Percentiles rank a stretch among this genome's conserved stretches.
Evolutionary conservation across 2,329 filamentous ascomycete species (phyloP).

Genomic region (Aspergillus quadricinctus): DNA sequence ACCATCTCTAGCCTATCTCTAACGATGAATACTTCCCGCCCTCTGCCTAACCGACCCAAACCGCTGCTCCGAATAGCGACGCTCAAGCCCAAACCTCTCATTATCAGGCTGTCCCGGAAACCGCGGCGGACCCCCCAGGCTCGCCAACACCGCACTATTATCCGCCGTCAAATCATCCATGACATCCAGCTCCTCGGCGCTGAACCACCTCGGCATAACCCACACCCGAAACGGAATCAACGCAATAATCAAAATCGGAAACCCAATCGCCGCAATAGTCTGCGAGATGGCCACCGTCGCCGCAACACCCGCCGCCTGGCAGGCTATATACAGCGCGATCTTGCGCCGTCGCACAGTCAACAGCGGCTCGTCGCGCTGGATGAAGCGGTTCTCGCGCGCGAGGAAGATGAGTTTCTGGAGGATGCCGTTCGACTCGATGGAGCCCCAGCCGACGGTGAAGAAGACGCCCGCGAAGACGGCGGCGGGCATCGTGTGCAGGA

Average conservation of each 20-base stretch:
- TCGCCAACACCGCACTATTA: constrained; percentile 50
- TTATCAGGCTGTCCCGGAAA: constrained; percentile 27
- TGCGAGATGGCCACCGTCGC: constrained; percentile 56
- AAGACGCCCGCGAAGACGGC: constrained; percentile 72
- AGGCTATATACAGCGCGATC: constrained; percentile 48
- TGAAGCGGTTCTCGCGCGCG: constrained; percentile 56
- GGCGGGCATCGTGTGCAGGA: constrained; percentile 70
- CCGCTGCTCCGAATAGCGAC: constrained; percentile 16
- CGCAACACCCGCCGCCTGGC: constrained; percentile 50
- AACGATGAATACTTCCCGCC: constrained; percentile 19
- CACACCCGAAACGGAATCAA: constrained; percentile 53
- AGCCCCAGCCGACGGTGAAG: constrained; percentile 76
- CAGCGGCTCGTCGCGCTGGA: constrained; percentile 47
- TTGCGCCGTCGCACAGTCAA: constrained; percentile 41
- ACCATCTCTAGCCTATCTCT: neutral
- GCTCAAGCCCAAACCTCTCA: constrained; percentile 19
- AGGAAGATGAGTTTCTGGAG: constrained; percentile 67
- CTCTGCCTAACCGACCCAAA: constrained; percentile 18
- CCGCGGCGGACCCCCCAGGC: constrained; percentile 47
- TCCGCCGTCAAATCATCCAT: constrained; percentile 54
- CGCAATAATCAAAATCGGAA: constrained; percentile 54
- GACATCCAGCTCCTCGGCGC: constrained; percentile 44
- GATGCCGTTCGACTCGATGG: constrained; percentile 68
- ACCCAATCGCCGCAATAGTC: constrained; percentile 57
- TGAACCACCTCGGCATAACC: constrained; percentile 50